These are phyloP conservation scores for Phanerochaete carnosa DNA, from an alignment of 768 basidiomycete genomes.

Conservation along the genomic window DNA sequence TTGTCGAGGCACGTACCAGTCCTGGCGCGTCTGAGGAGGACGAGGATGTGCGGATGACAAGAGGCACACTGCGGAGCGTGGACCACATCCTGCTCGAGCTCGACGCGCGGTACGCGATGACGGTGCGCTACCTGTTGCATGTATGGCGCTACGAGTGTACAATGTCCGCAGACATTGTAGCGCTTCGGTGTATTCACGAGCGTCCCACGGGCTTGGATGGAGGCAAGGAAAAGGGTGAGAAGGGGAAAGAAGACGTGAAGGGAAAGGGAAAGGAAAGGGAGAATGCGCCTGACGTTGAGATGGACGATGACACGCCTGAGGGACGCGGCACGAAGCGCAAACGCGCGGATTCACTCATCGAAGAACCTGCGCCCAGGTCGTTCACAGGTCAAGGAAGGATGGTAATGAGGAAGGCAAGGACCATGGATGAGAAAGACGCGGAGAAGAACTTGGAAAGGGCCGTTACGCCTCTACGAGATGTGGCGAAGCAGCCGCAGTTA, in stretches of 20 bases:
- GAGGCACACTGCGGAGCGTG: neutral
- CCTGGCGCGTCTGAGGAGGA: slow-evolving; percentile 19
- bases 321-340: neutral
- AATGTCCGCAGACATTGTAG: neutral
- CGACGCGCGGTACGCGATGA: slow-evolving; percentile 45
- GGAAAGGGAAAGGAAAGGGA: neutral
- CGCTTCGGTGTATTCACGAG: neutral
- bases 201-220: neutral
- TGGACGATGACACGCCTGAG: neutral
- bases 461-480: neutral
- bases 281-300: neutral
- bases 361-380: neutral
- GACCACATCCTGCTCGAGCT: slow-evolving; percentile 63
- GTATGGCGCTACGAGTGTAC: slow-evolving; percentile 38
- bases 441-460: neutral
- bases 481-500: neutral
- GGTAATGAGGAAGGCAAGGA: neutral
- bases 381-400: too few species aligned
- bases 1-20: slow-evolving; percentile 26
- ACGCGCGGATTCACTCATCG: neutral
- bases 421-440: neutral
- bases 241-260: neutral
- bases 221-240: neutral
- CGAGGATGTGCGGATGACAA: neutral
- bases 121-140: slow-evolving; percentile 48